Evolutionary conservation across 2,329 filamentous ascomycete species (phyloP), one percentile per base, ranked within the genome.

Genomic region (Curvularia sp.): DNA sequence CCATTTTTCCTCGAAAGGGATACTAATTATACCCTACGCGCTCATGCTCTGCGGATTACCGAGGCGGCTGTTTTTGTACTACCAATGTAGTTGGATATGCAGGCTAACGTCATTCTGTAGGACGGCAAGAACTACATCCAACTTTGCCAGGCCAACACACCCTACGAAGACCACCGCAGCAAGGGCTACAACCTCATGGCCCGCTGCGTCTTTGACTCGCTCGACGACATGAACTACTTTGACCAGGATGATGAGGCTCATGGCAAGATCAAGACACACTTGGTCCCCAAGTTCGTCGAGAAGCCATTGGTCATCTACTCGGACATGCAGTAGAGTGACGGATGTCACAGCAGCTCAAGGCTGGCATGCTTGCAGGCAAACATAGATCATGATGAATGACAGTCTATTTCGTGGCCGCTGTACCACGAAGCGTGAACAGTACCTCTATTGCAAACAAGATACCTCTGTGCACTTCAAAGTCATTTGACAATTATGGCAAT

Each of bases 101-200:
- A 57, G 31, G 52, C 64, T 65, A 49, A 64, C 62, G 30, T 48
- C 28, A 42, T 52, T 35, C 24, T 49, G 10, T 31, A 92, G 89
- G 84, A 90, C 67, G 89, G 88, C 61, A 87, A 89, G 72, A 87
- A 87, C 1, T 92, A 92, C 74, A 89, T 92, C 64, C 76, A 87
- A 44, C 81, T 82, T 57, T 79, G 86, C 8, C 79, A 76, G n/a
- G 87, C 84, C 13, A 84, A 84, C 31, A 75, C 79, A 22, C 81
- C 84, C 8, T 77, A 85, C 61, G 80, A 83, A 8, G 87, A 90
- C 66, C 79, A 83, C 18, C 85, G 88, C 30, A 83, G 81, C 64
- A 84, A 89, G 74, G 89, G 88, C 43, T 91, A 83, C 79, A 91
- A 87, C 7, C 69, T 91, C 53, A 82, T 86, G 15, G 85, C 84